A percentile compares a stretch with the other conserved stretches of the same genome.
Conservation (phyloP, 106 monocot genomes). For the Hemerocallis citrina region DNA sequence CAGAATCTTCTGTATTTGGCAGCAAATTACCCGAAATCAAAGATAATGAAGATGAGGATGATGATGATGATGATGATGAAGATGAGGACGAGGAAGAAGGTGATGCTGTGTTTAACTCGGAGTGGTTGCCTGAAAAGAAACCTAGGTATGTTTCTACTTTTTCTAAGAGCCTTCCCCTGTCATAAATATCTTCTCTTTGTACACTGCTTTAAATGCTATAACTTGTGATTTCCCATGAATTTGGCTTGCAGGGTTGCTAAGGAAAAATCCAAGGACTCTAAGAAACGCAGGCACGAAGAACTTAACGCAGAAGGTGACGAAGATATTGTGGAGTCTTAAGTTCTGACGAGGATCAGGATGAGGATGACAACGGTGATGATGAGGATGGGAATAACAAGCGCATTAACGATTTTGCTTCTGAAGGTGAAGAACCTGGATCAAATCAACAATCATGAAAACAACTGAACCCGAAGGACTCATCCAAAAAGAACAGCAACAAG, state of each 20-base stretch:
- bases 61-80: too few relatives aligned
- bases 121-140: slow-evolving; percentile 73
- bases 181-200: background rate
- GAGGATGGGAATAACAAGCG: too few relatives aligned
- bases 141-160: slow-evolving; percentile 35
- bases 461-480: background rate
- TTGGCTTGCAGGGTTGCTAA: slow-evolving; percentile 14
- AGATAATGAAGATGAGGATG: slow-evolving; percentile 22
- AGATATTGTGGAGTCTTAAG: slow-evolving; percentile 89
- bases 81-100: slow-evolving; percentile 45
- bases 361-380: too few relatives aligned
- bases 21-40: slow-evolving; percentile 23
- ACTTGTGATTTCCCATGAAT: background rate
- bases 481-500: slow-evolving; percentile 19
- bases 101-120: slow-evolving; percentile 53
- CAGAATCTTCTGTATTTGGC: slow-evolving; percentile 46
- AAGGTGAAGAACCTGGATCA: slow-evolving; percentile 13
- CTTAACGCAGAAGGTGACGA: slow-evolving; percentile 31
- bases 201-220: background rate
- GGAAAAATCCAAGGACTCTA: slow-evolving; percentile 19
- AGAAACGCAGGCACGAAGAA: slow-evolving; percentile 25
- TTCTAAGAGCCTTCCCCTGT: background rate
- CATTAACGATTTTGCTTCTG: background rate
- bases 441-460: background rate
- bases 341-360: slow-evolving; percentile 25